A percentile compares a stretch with the other conserved stretches of the same genome.
These are phyloP conservation scores for Carex sylvatica DNA, from an alignment of 202 grass and related monocot species.

Conservation along the genomic window DNA sequence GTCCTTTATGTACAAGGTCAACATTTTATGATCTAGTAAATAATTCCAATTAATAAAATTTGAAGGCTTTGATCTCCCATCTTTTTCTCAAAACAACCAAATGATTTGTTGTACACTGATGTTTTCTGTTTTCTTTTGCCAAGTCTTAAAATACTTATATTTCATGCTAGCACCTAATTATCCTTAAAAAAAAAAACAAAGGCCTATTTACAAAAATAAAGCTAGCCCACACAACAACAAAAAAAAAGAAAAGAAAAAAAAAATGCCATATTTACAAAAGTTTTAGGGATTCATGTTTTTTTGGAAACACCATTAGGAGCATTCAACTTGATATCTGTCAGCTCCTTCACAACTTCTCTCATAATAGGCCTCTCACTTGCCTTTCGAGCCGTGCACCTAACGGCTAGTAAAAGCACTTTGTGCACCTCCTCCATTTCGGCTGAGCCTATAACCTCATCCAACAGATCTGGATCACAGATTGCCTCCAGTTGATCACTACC, in stretches of 20 bases:
- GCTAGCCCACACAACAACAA: too few relatives aligned
- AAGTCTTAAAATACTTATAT: too few relatives aligned
- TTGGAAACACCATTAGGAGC: neutral
- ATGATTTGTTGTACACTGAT: too few relatives aligned
- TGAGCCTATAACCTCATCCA: conserved; percentile 46
- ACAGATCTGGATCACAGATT: conserved; percentile 39
- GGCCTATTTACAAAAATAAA: too few relatives aligned
- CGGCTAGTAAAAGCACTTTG: conserved; percentile 45
- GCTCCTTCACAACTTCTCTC: conserved; percentile 49
- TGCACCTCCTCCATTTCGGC: conserved; percentile 42
- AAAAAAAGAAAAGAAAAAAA: neutral
- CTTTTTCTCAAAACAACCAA: too few relatives aligned
- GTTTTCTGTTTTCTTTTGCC: too few relatives aligned
- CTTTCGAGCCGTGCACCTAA: conserved; percentile 42
- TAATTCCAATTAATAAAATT: too few relatives aligned
- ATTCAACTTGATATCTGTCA: conserved; percentile 21
- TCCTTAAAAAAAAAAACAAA: too few relatives aligned
- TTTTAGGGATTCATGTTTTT: neutral
- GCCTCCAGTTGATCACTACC: conserved; percentile 38
- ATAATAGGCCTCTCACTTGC: conserved; percentile 46
- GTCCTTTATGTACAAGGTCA: too few relatives aligned
- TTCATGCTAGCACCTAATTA: too few relatives aligned
- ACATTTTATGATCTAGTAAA: too few relatives aligned
- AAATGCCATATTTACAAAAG: neutral
- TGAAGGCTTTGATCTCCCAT: too few relatives aligned